phyloP scores from a whole-genome alignment of 768 basidiomycete genomes.

The Lanmaoa rubissima region DNA sequence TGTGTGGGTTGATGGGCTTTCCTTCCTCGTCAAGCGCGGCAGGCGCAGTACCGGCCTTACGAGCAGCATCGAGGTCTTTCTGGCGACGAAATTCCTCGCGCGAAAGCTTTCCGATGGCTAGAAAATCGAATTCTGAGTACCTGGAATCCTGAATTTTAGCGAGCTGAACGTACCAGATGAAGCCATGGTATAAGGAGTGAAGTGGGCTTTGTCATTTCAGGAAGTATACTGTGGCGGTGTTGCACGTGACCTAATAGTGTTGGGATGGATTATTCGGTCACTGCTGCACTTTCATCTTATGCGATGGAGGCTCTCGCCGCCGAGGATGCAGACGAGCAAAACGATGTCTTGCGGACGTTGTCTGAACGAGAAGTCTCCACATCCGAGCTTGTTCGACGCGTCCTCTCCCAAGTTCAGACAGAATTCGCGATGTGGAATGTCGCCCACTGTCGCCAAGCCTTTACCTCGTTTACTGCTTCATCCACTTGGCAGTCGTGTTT shows the following conservation, averaged over 20 bases:
- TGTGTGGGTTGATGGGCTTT: slow-evolving; percentile 95
- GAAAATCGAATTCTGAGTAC: background rate
- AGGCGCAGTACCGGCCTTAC: slow-evolving; percentile 97
- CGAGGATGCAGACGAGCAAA: slow-evolving; percentile 11
- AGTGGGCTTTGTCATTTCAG: background rate
- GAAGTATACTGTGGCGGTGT: background rate
- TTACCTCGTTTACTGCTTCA: slow-evolving; percentile 17
- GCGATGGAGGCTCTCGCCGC: background rate
- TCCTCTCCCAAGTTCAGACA: slow-evolving; percentile 23
- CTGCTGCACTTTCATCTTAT: background rate
- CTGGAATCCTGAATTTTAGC: background rate
- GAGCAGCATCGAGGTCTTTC: slow-evolving; percentile 96
- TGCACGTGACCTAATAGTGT: slow-evolving; percentile 4
- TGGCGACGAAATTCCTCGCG: slow-evolving; percentile 93
- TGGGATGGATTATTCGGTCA: too few species aligned
- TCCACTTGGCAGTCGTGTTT: slow-evolving; percentile 14
- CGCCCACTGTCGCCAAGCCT: slow-evolving; percentile 9
- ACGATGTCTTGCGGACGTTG: slow-evolving; percentile 7
- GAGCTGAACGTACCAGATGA: slow-evolving; percentile 24
- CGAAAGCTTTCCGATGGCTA: slow-evolving; percentile 78
- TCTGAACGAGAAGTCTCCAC: background rate
- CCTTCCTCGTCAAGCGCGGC: slow-evolving; percentile 96
- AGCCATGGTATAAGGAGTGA: slow-evolving; percentile 15
- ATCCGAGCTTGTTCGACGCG: slow-evolving; percentile 13
- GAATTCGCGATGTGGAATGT: slow-evolving; percentile 25